These are phyloP conservation scores for Haplosporangium gracile DNA, from an alignment of 192 early-diverging fungal species.

Conservation along the genomic window DNA sequence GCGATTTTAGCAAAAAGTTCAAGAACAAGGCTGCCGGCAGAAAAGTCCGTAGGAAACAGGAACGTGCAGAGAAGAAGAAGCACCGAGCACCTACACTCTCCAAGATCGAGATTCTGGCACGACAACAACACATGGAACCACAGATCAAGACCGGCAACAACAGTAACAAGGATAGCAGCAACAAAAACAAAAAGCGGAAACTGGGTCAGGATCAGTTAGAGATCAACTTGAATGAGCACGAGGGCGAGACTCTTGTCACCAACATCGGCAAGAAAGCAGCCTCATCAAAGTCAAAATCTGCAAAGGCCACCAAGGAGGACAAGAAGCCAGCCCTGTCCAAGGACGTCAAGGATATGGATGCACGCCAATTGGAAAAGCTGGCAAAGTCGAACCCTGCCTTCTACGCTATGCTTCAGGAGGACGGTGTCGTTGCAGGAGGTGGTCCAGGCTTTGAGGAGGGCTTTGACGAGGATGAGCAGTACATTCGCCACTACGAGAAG, in stretches of 20 bases:
- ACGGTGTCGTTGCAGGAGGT: slow-evolving; percentile 45
- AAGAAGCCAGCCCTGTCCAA: slow-evolving; percentile 3
- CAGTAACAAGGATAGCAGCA: slow-evolving; percentile 1
- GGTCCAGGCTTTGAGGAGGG: slow-evolving; percentile 26
- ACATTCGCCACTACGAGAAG: slow-evolving; percentile 66
- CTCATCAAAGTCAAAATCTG: background rate
- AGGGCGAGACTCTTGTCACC: slow-evolving; percentile 39
- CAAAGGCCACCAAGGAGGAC: background rate
- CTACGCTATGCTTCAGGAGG: slow-evolving; percentile 60
- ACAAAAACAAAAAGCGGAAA: slow-evolving; percentile 41
- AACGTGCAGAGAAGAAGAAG: slow-evolving; percentile 62
- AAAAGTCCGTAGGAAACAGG: slow-evolving; percentile 65
- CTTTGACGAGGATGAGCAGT: slow-evolving; percentile 63
- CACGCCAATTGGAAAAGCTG: slow-evolving; percentile 57
- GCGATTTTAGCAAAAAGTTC: slow-evolving; percentile 63
- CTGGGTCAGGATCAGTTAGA: slow-evolving; percentile 25
- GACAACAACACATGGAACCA: slow-evolving; percentile 36
- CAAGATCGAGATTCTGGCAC: slow-evolving; percentile 41
- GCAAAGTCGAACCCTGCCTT: slow-evolving; percentile 62
- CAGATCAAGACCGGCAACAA: slow-evolving; percentile 10
- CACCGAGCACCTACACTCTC: slow-evolving; percentile 49
- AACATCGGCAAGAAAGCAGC: slow-evolving; percentile 19
- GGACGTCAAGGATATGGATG: slow-evolving; percentile 26
- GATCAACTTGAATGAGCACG: slow-evolving; percentile 45
- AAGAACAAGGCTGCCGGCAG: slow-evolving; percentile 59